Base-by-base conservation (phyloP, 139 green algal genomes). In the Marvania coccoides region DNA sequence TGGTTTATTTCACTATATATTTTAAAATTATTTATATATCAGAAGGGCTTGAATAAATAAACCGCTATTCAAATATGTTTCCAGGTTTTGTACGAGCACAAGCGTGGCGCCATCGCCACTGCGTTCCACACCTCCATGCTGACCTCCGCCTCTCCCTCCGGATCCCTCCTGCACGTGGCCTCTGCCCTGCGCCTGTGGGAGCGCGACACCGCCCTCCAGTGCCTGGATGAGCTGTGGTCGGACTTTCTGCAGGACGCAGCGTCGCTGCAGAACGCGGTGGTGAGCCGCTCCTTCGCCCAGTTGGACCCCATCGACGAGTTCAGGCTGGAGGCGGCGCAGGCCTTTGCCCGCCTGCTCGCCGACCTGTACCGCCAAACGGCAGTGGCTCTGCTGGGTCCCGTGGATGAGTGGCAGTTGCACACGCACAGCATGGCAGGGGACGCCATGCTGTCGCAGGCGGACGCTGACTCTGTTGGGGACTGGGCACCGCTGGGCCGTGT, bases 221-320 rank as follows among this genome's bases (percentile, higher is more conserved):
- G 42, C 14, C 47, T 78, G 48, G 65, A 73, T 30, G 14, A 12
- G 0, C 38, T 73, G 12, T 78, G 71, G 71, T 29, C 34, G 6
- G 71, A 65, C 24, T 78, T 78, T 37, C 31, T 78, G 2, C 15
- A 58, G 61, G 70, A 72, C 30, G 14, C 34, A 10, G 37, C 35
- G 30, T 26, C 35, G 14, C 24, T 72, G n/a, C 34, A 40, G 29
- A 14, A 6, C 31, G 65, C 54, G 30, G 55, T 13, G 13, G 14
- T n/a, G 19, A 28, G 28, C 12, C 23, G 65, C 26, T 34, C 65
- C 29, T 74, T 70, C 47, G 35, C 47, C 4, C 8, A 26, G 6
- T 64, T 70, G 7, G 48, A 65, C 47, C 71, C 71, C 2, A 26
- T 59, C 10, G 26, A 70, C 3, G 71, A 78, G 54, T 78, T 70